Evolutionary conservation across 225 moss, liverwort and hornwort genomes (phyloP), one percentile per base, ranked within the genome.

Genomic region (Pseudoscleropodium purum): DNA sequence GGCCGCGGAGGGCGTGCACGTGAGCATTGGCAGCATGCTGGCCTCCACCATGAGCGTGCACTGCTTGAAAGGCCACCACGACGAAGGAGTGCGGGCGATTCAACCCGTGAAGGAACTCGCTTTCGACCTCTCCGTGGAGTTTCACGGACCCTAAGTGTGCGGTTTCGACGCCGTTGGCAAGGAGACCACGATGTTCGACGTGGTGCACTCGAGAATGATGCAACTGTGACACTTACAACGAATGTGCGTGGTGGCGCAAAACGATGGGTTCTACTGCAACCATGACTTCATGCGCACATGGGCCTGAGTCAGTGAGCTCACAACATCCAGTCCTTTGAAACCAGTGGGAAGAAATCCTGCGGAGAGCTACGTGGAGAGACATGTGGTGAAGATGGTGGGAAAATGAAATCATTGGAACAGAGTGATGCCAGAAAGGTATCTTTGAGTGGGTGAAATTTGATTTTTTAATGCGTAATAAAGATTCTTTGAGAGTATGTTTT

Each of bases 181-280:
- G 84, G 39, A 11, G 21, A 81, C 60, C 66, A 87, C 87, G 29
- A 31, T 17, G 12, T 9, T 90, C 4, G 89, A 91, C 52, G 66
- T 91, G 5, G 66, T 77, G 65, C 87, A 91, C 74, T 89, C 87
- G 2, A 79, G 47, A n/a, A n/a, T n/a, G 66, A 18, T 91, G 91
- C 75, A 87, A 87, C 20, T 91, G 91, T 57, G 66, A 87, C 25
- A 74, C 84, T 23, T 85, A 65, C 52, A 64, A 39, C 34, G 87
- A 87, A 16, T 91, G 91, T 75, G 47, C 64, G 6, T 91, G 91
- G 89, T 89, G 67, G 67, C 62, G 14, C 79, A 51, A 15, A 81
- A 85, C 36, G 89, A 87, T 30, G 91, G 89, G 18, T 91, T 91
- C 91, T 87, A 57, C 18, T 91, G 91, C 72, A 91, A 91, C 87